Conservation (phyloP, 2,329 filamentous ascomycete species). For the Aspergillus ochraceoroseus region DNA sequence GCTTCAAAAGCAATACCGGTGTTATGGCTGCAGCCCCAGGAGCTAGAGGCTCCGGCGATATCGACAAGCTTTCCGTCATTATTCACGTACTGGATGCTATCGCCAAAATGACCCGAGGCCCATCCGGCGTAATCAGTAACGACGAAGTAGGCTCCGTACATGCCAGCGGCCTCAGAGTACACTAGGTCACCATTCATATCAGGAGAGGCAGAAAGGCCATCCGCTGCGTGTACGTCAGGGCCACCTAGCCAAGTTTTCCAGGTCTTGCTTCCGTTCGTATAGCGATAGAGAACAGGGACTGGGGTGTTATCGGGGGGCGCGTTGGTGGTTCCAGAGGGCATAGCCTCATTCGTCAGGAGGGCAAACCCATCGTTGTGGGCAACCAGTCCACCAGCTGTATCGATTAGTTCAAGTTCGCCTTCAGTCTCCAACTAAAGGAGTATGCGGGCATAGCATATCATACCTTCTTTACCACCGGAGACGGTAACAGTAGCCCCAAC, state of each 20-base stretch:
- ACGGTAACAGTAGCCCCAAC: conserved; percentile 52
- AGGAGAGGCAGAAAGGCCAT: conserved; percentile 50
- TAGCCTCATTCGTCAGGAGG: conserved; percentile 55
- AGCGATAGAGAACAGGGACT: conserved; percentile 57
- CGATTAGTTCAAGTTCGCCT: conserved; percentile 1
- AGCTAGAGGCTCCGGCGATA: conserved; percentile 51
- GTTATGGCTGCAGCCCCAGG: conserved; percentile 61
- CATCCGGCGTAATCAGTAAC: conserved; percentile 55
- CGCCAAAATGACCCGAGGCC: conserved; percentile 55
- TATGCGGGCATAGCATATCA: neutral
- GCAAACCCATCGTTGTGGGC: conserved; percentile 61
- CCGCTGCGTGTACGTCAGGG: conserved; percentile 47
- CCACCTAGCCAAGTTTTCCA: conserved; percentile 59
- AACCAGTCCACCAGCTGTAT: conserved; percentile 53
- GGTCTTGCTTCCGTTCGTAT: conserved; percentile 51
- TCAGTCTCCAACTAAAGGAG: neutral
- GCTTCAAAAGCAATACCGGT: conserved; percentile 61
- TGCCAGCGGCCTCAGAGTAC: conserved; percentile 52
- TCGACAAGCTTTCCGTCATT: conserved; percentile 48
- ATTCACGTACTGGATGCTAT: conserved; percentile 51
- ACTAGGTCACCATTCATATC: conserved; percentile 61
- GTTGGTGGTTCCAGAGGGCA: conserved; percentile 47
- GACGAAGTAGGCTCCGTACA: conserved; percentile 60
- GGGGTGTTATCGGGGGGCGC: conserved; percentile 49
- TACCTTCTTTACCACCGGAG: conserved; percentile 51